Percentiles rank a stretch among this genome's conserved stretches.
Conservation (phyloP, 495 filamentous ascomycete species). For the Daldinia grandis region DNA sequence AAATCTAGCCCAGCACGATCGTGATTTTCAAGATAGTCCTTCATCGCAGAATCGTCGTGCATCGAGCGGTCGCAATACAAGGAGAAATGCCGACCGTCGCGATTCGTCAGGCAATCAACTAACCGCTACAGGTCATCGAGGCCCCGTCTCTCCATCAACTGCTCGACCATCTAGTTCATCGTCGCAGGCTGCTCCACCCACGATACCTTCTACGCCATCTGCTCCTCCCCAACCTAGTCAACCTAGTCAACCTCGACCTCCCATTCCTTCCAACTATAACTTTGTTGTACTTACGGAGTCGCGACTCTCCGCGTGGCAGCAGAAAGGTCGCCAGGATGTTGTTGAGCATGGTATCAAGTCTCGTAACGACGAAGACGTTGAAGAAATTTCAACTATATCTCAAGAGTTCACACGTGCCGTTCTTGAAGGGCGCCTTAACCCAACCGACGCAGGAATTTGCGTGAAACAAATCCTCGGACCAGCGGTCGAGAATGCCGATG, state of each 20-base stretch:
- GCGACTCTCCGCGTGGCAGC: slow-evolving; percentile 55
- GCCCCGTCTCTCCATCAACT: slow-evolving; percentile 50
- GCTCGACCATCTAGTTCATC: slow-evolving; percentile 57
- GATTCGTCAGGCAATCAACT: slow-evolving; percentile 50
- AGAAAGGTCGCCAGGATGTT: slow-evolving; percentile 60
- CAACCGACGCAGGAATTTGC: slow-evolving; percentile 72
- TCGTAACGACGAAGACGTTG: slow-evolving; percentile 68
- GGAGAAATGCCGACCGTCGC: slow-evolving; percentile 53
- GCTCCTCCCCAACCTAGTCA: slow-evolving; percentile 25
- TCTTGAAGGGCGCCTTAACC: slow-evolving; percentile 70
- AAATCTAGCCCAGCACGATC: slow-evolving; percentile 58
- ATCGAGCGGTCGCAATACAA: slow-evolving; percentile 50
- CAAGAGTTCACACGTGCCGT: slow-evolving; percentile 84
- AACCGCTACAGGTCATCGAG: slow-evolving; percentile 36
- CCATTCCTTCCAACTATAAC: slow-evolving; percentile 53
- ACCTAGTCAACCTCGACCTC: slow-evolving; percentile 30
- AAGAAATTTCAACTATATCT: slow-evolving; percentile 73
- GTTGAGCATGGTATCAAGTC: slow-evolving; percentile 62
- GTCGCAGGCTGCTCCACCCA: slow-evolving; percentile 45
- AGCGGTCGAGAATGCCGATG: slow-evolving; percentile 56
- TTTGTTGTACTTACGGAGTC: slow-evolving; percentile 60
- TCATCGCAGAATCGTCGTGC: slow-evolving; percentile 44
- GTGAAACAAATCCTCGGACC: slow-evolving; percentile 78
- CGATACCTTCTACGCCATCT: slow-evolving; percentile 38
- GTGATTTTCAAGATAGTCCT: slow-evolving; percentile 52